A percentile compares a stretch with the other conserved stretches of the same genome.
Evolutionary conservation across 305 asterid genomes (phyloP).

Genomic region (Fraxinus velutina): DNA sequence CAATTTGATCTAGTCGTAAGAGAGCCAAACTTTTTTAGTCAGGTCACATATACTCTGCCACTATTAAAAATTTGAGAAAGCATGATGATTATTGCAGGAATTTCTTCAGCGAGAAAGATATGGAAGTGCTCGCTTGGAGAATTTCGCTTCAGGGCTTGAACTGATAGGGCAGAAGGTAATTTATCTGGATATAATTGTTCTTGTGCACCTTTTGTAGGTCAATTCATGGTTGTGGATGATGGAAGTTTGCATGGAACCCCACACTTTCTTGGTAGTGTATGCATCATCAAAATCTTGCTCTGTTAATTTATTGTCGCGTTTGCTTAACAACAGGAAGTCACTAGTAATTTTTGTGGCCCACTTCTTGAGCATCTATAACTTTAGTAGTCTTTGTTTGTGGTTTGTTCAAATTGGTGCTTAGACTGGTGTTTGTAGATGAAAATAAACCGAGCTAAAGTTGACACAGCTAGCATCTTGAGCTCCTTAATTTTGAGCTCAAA

Average conservation of each 20-base stretch:
- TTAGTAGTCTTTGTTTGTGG: neutral
- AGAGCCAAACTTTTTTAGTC: conserved; percentile 19
- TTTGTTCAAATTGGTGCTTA: neutral
- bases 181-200: neutral
- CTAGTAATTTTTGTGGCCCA: conserved; percentile 3
- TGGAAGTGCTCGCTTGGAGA: conserved; percentile 89
- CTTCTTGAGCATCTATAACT: neutral
- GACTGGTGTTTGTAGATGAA: conserved; percentile 1
- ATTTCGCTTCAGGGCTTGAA: conserved; percentile 92
- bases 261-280: neutral
- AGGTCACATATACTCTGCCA: neutral
- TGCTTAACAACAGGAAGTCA: neutral
- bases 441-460: neutral
- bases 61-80: conserved; percentile 14
- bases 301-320: conserved; percentile 3
- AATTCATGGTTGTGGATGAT: conserved; percentile 2
- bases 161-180: conserved; percentile 90
- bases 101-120: conserved; percentile 92
- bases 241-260: neutral
- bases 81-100: conserved; percentile 54
- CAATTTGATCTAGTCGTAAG: conserved; percentile 94
- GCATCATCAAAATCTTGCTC: neutral
- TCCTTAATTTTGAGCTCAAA: neutral
- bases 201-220: neutral
- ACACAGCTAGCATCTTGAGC: conserved; percentile 7